phyloP scores from a whole-genome alignment of 768 basidiomycete genomes.

The Psilocybe tampanensis region DNA sequence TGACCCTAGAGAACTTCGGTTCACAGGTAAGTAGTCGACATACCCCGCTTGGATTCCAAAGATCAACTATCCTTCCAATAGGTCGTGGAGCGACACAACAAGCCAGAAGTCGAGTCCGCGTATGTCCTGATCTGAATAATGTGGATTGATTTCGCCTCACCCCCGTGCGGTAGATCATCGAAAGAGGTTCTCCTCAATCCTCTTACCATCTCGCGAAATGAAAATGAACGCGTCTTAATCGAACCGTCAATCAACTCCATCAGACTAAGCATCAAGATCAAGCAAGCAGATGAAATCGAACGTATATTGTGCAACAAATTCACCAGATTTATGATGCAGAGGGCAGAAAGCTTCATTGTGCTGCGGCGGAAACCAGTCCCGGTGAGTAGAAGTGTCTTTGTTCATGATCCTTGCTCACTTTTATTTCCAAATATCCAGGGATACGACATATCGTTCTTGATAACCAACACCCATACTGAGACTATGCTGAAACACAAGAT shows the following conservation, averaged over 20 bases:
- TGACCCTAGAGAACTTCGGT: conserved; percentile 97
- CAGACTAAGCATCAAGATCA: conserved; percentile 96
- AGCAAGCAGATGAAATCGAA: conserved; percentile 99
- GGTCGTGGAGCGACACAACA: conserved; percentile 97
- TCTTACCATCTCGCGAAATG: conserved; percentile 92
- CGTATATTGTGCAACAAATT: conserved; percentile 97
- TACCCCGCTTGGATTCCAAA: not conserved
- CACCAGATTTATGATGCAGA: conserved; percentile 98
- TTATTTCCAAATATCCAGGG: conserved; percentile 55
- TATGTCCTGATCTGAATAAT: conserved; percentile 33
- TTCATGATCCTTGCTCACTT: not conserved
- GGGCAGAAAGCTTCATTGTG: conserved; percentile 97
- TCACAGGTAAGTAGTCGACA: conserved; percentile 72
- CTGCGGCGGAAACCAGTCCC: conserved; percentile 92
- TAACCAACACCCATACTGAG: conserved; percentile 95
- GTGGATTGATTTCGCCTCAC: not conserved
- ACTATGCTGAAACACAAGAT: conserved; percentile 99
- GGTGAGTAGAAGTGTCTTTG: conserved; percentile 43
- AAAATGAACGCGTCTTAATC: conserved; percentile 95
- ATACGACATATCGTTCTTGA: conserved; percentile 97
- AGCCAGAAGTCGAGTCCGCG: conserved; percentile 93
- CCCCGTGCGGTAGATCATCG: conserved; percentile 60
- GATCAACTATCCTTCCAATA: conserved; percentile 32
- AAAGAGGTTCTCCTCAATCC: conserved; percentile 95
- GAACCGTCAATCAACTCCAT: conserved; percentile 98